Evolutionary conservation across 352 stramenopile species (phyloP).

Genomic region (Saprolegnia parasitica): DNA sequence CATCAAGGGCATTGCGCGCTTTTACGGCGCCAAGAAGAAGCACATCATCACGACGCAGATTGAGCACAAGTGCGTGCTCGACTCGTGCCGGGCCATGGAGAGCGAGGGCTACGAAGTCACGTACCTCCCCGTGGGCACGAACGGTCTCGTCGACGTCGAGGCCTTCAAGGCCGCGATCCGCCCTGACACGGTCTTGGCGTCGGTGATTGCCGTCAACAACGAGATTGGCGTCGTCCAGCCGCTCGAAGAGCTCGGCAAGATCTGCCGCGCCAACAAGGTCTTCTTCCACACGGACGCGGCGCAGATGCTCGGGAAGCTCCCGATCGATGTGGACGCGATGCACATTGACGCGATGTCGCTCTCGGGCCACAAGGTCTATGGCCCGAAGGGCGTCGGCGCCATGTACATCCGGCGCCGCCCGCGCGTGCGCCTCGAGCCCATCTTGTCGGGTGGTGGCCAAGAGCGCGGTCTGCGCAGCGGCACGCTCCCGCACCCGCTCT

Average conservation of each 20-base stretch:
- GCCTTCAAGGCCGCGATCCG: conserved; percentile 92
- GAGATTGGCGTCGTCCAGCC: conserved; percentile 99
- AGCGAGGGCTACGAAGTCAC: conserved; percentile 97
- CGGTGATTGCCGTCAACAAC: conserved; percentile 99
- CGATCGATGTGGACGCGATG: conserved; percentile 97
- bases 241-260: conserved; percentile 94
- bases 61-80: conserved; percentile 97
- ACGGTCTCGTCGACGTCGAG: conserved; percentile 94
- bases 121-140: conserved; percentile 91
- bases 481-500: conserved; percentile 70
- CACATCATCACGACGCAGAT: conserved; percentile 99
- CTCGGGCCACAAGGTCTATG: conserved; percentile 98
- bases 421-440: conserved; percentile 95
- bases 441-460: conserved; percentile 97
- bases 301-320: conserved; percentile 97
- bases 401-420: conserved; percentile 96
- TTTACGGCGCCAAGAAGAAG: conserved; percentile 94
- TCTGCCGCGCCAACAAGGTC: conserved; percentile 90
- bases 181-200: conserved; percentile 94
- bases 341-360: conserved; percentile 99
- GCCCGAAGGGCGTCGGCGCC: conserved; percentile 98
- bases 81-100: conserved; percentile 96
- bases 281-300: conserved; percentile 99
- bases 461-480: conserved; percentile 95
- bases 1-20: conserved; percentile 96